Percentiles rank a stretch among this genome's conserved stretches.
Conservation (phyloP, 2,329 filamentous ascomycete genomes). For the Diaporthe amygdali region DNA sequence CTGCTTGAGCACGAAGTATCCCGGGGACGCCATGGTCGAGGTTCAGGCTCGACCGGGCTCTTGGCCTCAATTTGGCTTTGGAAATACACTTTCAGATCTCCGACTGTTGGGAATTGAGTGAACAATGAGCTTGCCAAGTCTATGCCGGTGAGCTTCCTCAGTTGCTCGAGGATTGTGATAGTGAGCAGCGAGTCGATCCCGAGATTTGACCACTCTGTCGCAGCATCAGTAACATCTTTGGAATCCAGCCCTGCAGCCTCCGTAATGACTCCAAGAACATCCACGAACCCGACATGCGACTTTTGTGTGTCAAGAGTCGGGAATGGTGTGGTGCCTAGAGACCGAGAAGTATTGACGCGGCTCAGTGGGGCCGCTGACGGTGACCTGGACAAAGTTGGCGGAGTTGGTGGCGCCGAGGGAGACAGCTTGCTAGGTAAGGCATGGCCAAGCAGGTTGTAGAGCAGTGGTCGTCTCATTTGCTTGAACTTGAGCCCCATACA, state of each 20-base stretch:
- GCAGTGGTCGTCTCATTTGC: slow-evolving; percentile 25
- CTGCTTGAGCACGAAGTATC: not conserved
- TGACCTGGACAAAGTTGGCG: not conserved
- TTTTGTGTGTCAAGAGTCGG: not conserved
- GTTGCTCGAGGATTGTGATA: slow-evolving; percentile 36
- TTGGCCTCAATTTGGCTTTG: not conserved
- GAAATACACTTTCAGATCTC: not conserved
- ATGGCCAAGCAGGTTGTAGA: slow-evolving; percentile 18
- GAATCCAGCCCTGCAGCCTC: not conserved
- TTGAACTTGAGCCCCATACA: slow-evolving; percentile 28
- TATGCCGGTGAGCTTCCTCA: slow-evolving; percentile 35
- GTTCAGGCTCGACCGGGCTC: not conserved
- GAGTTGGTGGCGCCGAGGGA: not conserved
- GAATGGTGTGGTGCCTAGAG: not conserved
- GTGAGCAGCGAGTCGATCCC: slow-evolving; percentile 41
- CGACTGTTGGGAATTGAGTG: slow-evolving; percentile 31
- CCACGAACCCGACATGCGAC: not conserved
- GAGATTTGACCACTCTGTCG: slow-evolving; percentile 34
- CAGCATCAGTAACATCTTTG: slow-evolving; percentile 28
- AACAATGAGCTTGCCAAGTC: slow-evolving; percentile 32
- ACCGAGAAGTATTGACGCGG: not conserved
- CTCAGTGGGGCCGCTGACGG: not conserved
- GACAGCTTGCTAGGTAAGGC: slow-evolving; percentile 15
- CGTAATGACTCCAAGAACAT: not conserved
- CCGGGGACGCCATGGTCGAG: not conserved